Evolutionary conservation across 169 alveolate species (phyloP), one percentile per base, ranked within the genome.

Genomic region (Haemoproteus tartakovskyi): DNA sequence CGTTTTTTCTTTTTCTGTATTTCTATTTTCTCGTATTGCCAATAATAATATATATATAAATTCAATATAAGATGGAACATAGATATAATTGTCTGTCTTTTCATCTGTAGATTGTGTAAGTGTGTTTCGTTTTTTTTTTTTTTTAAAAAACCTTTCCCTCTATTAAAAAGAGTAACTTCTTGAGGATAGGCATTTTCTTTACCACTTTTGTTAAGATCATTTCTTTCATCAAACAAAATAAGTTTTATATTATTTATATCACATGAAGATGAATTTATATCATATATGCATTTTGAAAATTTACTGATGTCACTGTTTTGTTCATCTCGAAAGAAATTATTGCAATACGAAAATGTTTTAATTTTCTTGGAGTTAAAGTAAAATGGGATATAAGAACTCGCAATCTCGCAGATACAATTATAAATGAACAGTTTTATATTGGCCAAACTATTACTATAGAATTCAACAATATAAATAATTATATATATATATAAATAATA

Each of bases 301-400:
- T 40, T 59, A 59, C 59, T 74, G 21, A 74, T 37, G 36, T 74
- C 78, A 5, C 59, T 45, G 29, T 57, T 74, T 37, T 74, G 62
- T 26, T 74, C 62, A 26, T 59, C 54, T 30, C 22, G 43, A 11
- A 57, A 59, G n/a, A n/a, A n/a, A 50, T 74, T 74, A 57, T 78
- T 74, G 30, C 59, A 74, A 30, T 74, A 74, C 14, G 84, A 74
- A 46, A 74, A 74, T 16, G 78, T 74, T 37, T 74, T 74, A 18
- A 74, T 74, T 18, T 37, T 45, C 18, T 74, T 74, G 12, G 54
- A 78, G 4, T 74, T 74, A 19, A 74, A 74, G 59, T 74, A 74
- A 41, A 74, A 74, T n/a, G 84, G 84, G 18, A 74, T 52, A 30
- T 74, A 74, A n/a, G 84, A 74, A 21, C 84, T 74, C 4, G 84